Conservation (phyloP, 257 asterid genomes). For the Salvia miltiorrhiza region DNA sequence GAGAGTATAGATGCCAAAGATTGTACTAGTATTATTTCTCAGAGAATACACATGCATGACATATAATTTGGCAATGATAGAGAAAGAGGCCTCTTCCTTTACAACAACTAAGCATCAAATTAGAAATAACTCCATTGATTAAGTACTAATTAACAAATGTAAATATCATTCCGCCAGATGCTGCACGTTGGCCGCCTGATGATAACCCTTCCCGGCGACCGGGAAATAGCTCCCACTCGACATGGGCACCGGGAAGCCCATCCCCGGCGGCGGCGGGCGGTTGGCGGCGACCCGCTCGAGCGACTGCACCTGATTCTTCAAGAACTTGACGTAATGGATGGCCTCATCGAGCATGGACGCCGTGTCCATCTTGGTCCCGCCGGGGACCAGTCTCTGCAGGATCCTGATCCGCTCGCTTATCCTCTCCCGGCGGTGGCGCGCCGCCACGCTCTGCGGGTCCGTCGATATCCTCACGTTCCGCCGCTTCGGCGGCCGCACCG, state of each 20-base stretch:
- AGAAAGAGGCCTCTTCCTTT: slow-evolving; percentile 21
- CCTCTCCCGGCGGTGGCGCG: slow-evolving; percentile 86
- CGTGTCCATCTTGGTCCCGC: slow-evolving; percentile 95
- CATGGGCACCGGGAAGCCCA: slow-evolving; percentile 83
- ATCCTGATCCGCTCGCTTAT: slow-evolving; percentile 84
- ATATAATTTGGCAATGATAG: slow-evolving; percentile 36
- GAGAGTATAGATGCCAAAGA: slow-evolving; percentile 20
- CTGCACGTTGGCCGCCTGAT: slow-evolving; percentile 25
- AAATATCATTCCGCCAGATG: slow-evolving; percentile 10
- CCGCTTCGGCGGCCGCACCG: slow-evolving; percentile 89
- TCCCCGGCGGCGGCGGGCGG: slow-evolving; percentile 40
- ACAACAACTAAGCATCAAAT: slow-evolving; percentile 36
- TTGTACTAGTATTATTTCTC: slow-evolving; percentile 25
- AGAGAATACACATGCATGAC: slow-evolving; percentile 58
- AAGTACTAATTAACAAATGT: background rate
- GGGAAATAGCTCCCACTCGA: slow-evolving; percentile 67
- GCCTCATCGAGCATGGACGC: slow-evolving; percentile 98
- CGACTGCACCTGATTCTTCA: slow-evolving; percentile 80
- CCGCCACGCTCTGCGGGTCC: slow-evolving; percentile 93
- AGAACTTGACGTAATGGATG: slow-evolving; percentile 77
- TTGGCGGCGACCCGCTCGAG: slow-evolving; percentile 63
- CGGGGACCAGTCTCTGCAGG: slow-evolving; percentile 85
- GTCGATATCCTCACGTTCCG: slow-evolving; percentile 82
- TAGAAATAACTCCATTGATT: background rate
- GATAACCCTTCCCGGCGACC: slow-evolving; percentile 40